Base-by-base conservation (phyloP, 768 basidiomycete genomes). In the Roridomyces roridus region DNA sequence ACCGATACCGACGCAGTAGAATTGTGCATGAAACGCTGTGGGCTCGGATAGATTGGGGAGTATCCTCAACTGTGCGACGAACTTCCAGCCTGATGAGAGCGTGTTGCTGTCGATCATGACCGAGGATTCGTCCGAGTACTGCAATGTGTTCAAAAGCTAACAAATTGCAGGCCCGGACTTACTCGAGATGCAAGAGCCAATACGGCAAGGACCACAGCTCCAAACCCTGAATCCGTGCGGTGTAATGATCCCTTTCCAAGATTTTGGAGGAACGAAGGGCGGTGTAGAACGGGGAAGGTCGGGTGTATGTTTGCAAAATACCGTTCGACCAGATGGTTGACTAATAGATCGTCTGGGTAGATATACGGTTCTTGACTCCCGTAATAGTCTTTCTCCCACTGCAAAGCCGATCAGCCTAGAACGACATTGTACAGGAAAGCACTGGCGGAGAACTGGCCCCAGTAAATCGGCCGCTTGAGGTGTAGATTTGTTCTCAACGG, bases 21-120 rank as follows among this genome's bases (percentile, higher is more conserved):
- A 79, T 67, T 95, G 92, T 24, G 94, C 71, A 62, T 92, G 89
- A 67, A 85, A 85, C 47, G 93, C 62, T 7, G 79, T 74, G 1
- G 88, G 82, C 10, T 80, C 77, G 0, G 89, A 72, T 0, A 77
- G 78, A 65, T 80, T 82, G 52, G 83, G 80, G 46, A 86, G 77
- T 54, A 83, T 77, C 48, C 86, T 80, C 6, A 91, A 81, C 67
- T 88, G 85, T 21, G 72, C 65, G 60, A 83, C 82, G 65, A 80
- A 89, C 63, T 80, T 79, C 84, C 85, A 88, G 1, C 86, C 86
- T 18, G 77, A 67, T 9, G 82, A 81, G 23, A 78, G 73, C 6
- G 79, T 69, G 15, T 55, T 37, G 15, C 28, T 29, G 34, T 31
- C 35, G 36, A 46, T n/a, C n/a, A 53, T 36, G 0, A 53, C 51